Evolutionary conservation across 177 flowering plant species (phyloP), one percentile per base, ranked within the genome.

Genomic region (Vitis hybrid): DNA sequence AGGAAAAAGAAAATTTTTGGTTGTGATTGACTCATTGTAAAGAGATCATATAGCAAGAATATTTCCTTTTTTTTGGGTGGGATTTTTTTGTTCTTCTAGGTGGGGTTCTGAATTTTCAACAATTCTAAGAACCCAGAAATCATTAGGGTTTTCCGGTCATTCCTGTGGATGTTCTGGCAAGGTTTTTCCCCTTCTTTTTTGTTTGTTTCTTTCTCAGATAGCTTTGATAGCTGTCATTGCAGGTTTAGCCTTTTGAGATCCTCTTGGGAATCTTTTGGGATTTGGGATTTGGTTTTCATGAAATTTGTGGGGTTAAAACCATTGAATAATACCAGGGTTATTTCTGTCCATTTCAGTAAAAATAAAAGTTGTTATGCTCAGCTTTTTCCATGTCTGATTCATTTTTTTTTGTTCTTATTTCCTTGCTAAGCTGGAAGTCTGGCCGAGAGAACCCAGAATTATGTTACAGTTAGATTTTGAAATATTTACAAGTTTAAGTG

Each of bases 281-380:
- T 27, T 72, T 75, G 68, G 52, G 15, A 59, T 71, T 65, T 63
- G 70, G 52, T 40, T 67, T 71, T 40, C 56, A 52, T 61, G 19
- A 18, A 57, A 65, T 10, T 58, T 52, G 12, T 27, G 57, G 24
- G 56, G 16, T 24, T 68, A 15, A 10, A 62, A 51, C 62, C 40
- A 40, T 62, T 35, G 24, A 16, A 56, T 8, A 57, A 16, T 62
- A 62, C 13, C 57, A 24, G 64, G 54, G 6, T 52, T 40, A 3
- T 55, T n/a, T 64, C 30, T 69, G 71, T 66, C 59, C 71, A 55
- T 57, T 60, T 79, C 72, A 65, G 59, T 58, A 64, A 62, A 67
- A 73, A 73, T 48, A 66, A 54, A 54, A 12, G 7, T 54, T 12
- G 6, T 54, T 54, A 12, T 15, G 56, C 18, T 54, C 56, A 54